Evolutionary conservation across 805 yeast genomes (phyloP), one percentile per base, ranked within the genome.

Genomic region (Yarrowia sp.): DNA sequence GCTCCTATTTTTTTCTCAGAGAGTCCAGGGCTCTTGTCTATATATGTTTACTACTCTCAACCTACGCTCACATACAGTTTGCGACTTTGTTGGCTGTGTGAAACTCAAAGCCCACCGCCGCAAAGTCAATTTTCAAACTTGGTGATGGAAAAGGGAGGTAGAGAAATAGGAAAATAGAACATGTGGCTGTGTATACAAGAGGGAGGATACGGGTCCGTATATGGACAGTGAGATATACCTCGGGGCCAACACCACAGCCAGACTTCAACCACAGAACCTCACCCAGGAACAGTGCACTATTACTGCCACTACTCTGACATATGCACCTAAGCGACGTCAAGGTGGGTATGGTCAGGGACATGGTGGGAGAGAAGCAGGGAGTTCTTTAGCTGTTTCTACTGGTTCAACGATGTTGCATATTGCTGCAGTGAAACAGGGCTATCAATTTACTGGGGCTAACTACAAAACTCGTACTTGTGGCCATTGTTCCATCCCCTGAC

Each of bases 21-120:
- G 8, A 5, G 13, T 19, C 14, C 36, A 38, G 19, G 33, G 33
- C 56, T 24, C 42, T 14, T 14, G 19, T 13, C 58, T 52, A 52
- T 52, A 52, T 52, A 52, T 52, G 58, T 52, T 52, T 52, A 52
- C 58, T 33, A 12, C 38, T 1, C 20, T 5, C 58, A 52, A 52
- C 58, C 15, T 36, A 19, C 33, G 43, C 39, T 6, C 7, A 15
- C 9, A 12, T 34, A 52, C 33, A 33, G 43, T 52, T 52, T 52
- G 43, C 58, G 30, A 50, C 56, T 34, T 43, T 34, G 40, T 50
- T 50, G 40, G 42, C 40, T 19, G 38, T 33, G 56, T 17, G 43
- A 19, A 52, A 52, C 58, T 19, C 19, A 14, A 13, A n/a, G 33
- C 7, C 42, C 30, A 9, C 42, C 43, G 15, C 43, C 34, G 17